Conservation (phyloP, 169 alveolate species). For the Cryptosporidium parvum region DNA sequence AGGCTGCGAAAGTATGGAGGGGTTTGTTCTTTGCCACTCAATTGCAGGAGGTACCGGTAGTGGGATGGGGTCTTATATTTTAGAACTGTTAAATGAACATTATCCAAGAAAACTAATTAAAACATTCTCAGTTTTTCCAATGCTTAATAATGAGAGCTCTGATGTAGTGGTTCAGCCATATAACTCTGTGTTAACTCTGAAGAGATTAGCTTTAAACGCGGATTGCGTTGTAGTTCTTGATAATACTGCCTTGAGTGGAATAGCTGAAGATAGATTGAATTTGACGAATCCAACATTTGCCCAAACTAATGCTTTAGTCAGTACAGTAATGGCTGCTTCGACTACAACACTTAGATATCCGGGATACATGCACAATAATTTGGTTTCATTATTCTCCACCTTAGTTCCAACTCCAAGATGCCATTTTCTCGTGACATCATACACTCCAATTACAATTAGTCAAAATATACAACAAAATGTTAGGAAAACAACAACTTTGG, state of each 20-base stretch:
- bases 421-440: slow-evolving; percentile 98
- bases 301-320: slow-evolving; percentile 85
- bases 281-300: slow-evolving; percentile 88
- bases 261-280: slow-evolving; percentile 95
- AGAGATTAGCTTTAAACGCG: slow-evolving; percentile 91
- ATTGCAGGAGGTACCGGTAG: slow-evolving; percentile 99
- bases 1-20: slow-evolving; percentile 97
- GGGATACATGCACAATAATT: slow-evolving; percentile 97
- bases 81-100: slow-evolving; percentile 96
- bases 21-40: slow-evolving; percentile 97
- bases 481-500: slow-evolving; percentile 96
- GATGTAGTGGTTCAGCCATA: slow-evolving; percentile 99
- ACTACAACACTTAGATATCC: slow-evolving; percentile 96
- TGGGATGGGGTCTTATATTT: slow-evolving; percentile 98
- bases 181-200: slow-evolving; percentile 94
- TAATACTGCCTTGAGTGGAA: slow-evolving; percentile 96
- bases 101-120: slow-evolving; percentile 92
- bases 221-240: slow-evolving; percentile 98
- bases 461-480: slow-evolving; percentile 80
- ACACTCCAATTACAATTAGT: slow-evolving; percentile 93
- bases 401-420: slow-evolving; percentile 98
- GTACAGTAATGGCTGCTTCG: slow-evolving; percentile 93
- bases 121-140: slow-evolving; percentile 94
- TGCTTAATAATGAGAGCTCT: slow-evolving; percentile 90
- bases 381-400: slow-evolving; percentile 96